Conservation (phyloP, 2,329 filamentous ascomycete genomes). For the Calonectria leucothoes region DNA sequence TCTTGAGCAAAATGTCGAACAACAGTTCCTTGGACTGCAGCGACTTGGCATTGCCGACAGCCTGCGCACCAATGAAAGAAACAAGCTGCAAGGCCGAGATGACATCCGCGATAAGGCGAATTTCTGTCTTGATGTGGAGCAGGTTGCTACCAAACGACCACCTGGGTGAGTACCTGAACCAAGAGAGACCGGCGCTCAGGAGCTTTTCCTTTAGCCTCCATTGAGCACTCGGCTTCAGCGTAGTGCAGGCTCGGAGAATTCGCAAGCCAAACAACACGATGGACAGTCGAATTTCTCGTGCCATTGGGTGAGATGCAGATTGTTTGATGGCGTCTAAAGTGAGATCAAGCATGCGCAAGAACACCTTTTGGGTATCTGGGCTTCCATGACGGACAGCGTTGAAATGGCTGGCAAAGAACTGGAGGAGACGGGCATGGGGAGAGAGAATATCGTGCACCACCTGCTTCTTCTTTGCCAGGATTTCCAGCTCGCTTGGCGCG, state of each 20-base stretch:
- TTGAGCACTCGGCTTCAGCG: slow-evolving; percentile 70
- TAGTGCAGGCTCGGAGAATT: slow-evolving; percentile 79
- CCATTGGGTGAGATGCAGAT: slow-evolving; percentile 83
- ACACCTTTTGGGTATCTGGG: slow-evolving; percentile 82
- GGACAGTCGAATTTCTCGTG: slow-evolving; percentile 91
- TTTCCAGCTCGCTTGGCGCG: slow-evolving; percentile 85
- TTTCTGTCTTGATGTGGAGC: slow-evolving; percentile 92
- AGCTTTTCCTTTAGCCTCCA: slow-evolving; percentile 92
- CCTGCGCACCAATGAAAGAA: slow-evolving; percentile 66
- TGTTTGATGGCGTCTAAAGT: slow-evolving; percentile 81
- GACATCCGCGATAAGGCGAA: slow-evolving; percentile 83
- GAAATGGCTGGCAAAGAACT: slow-evolving; percentile 95
- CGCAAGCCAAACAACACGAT: slow-evolving; percentile 85
- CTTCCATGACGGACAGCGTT: slow-evolving; percentile 91
- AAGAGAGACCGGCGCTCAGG: slow-evolving; percentile 84
- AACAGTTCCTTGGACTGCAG: slow-evolving; percentile 85
- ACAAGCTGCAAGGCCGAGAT: slow-evolving; percentile 73
- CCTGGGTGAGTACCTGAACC: slow-evolving; percentile 85
- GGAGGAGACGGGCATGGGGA: slow-evolving; percentile 86
- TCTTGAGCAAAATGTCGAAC: slow-evolving; percentile 82
- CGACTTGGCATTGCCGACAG: slow-evolving; percentile 69
- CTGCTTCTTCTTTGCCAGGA: slow-evolving; percentile 80
- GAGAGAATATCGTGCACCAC: slow-evolving; percentile 84
- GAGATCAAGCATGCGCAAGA: slow-evolving; percentile 81
- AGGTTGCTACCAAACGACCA: slow-evolving; percentile 98